Percentiles rank a stretch among this genome's conserved stretches.
These are phyloP conservation scores for Tagetes patula DNA, from an alignment of 129 eudicot genomes.

Conservation along the genomic window DNA sequence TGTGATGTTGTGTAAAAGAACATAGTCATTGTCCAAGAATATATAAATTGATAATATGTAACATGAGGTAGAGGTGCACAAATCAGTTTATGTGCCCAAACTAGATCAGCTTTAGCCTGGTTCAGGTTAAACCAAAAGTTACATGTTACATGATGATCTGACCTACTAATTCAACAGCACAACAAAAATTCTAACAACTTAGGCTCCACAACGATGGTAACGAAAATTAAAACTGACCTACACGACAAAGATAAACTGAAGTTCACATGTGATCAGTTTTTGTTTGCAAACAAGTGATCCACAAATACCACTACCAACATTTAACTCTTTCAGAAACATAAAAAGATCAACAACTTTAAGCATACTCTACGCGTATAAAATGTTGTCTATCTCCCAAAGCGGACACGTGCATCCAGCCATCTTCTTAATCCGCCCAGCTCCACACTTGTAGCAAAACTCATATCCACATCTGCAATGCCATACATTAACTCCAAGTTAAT, in stretches of 20 bases:
- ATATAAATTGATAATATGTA: no score
- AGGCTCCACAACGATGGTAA: no score
- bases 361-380: constrained; percentile 21
- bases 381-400: constrained; percentile 53
- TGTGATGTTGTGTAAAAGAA: no score
- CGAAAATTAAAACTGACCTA: no score
- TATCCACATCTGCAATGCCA: constrained; percentile 58
- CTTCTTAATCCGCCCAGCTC: constrained; percentile 69
- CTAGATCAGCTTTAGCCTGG: no score
- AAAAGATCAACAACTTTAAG: background rate
- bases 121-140: no score
- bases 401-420: constrained; percentile 56
- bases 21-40: no score
- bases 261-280: background rate
- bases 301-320: background rate
- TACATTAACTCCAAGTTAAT: background rate
- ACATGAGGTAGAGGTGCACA: no score
- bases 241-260: background rate
- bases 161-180: no score
- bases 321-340: background rate
- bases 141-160: no score
- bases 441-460: constrained; percentile 76
- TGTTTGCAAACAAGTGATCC: background rate
- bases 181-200: no score
- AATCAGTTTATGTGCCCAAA: no score